Evolutionary conservation across 179 eudicot species (phyloP), one percentile per base, ranked within the genome.

Genomic region (Camellia oleifera): DNA sequence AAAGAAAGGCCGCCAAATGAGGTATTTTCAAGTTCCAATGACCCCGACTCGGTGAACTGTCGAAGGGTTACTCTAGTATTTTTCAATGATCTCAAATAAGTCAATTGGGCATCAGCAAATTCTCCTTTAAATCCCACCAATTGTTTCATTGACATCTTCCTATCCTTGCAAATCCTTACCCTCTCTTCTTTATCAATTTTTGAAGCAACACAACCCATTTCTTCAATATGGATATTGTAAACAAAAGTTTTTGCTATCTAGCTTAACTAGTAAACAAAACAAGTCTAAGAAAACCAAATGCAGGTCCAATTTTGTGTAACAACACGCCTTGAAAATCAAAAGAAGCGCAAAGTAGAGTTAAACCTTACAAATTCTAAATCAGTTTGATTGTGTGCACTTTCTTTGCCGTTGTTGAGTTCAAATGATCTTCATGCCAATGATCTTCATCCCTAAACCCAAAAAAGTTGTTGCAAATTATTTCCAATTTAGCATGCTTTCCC

Each of bases 41-140:
- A 89, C 80, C 92, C 98, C 0, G 90, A 89, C 60, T 93, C 97
- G 6, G 94, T 88, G 63, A 92, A 91, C 79, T 93, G 98, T 66
- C 91, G 83, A 46, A 93, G 97, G 64, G 98, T 91, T 23, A 82
- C 92, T 62, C 98, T 97, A 26, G 90, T 91, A 81, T 93, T 91
- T 82, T 88, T 92, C 64, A 93, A 67, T 48, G 98, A 86, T 74
- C 90, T 86, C 81, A 92, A 84, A 86, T 93, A 93, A 18, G 88
- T 87, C 78, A 89, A 77, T 76, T 88, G 89, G 15, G 97, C 86
- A 91, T 84, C 82, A 11, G 97, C 83, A 86, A 90, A 93, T 81
- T 92, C 93, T 67, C 85, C 85, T 76, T 97, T 85, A 65, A 85
- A 84, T 5, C 89, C 82, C 76, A 93, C 78, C 26, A 93, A 56